Conservation (phyloP, 2,329 filamentous ascomycete species). For the Lachnellula occidentalis region DNA sequence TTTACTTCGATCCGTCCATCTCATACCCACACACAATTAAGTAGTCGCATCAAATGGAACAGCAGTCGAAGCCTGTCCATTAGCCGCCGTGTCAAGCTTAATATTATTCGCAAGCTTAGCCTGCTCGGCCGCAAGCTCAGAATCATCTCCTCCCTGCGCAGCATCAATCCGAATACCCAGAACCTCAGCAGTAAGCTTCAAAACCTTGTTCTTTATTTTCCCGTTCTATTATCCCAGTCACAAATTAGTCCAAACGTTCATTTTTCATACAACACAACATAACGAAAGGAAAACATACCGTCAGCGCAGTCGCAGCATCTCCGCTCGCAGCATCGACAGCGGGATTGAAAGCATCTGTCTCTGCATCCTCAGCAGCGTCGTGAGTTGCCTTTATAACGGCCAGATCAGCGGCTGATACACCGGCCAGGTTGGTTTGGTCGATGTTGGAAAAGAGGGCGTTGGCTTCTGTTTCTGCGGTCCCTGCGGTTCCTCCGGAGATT, state of each 20-base stretch:
- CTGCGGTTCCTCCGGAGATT: conserved; percentile 42
- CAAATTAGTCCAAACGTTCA: too few species aligned
- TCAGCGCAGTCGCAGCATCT: conserved; percentile 42
- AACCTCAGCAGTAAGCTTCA: conserved; percentile 50
- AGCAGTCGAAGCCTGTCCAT: conserved; percentile 41
- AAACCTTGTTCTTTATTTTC: conserved; percentile 56
- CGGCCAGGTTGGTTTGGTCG: conserved; percentile 38
- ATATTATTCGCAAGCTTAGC: conserved; percentile 52
- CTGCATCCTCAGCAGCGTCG: conserved; percentile 47
- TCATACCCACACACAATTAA: neutral
- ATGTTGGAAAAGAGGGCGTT: conserved; percentile 35
- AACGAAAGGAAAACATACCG: conserved; percentile 29
- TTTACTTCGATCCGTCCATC: neutral
- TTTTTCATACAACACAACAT: neutral
- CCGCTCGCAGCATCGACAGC: conserved; percentile 45
- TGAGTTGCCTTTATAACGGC: conserved; percentile 46
- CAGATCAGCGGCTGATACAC: conserved; percentile 42
- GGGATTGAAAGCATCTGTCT: conserved; percentile 47
- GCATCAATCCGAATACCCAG: conserved; percentile 45
- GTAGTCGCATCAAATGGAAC: conserved; percentile 32
- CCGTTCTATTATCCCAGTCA: conserved; percentile 34
- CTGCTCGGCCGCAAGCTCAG: conserved; percentile 41
- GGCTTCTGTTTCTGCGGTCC: conserved; percentile 40
- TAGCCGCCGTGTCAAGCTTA: conserved; percentile 39
- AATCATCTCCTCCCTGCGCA: conserved; percentile 42